These are phyloP conservation scores for Primulina huaijiensis DNA, from an alignment of 257 asterid species.

Conservation along the genomic window DNA sequence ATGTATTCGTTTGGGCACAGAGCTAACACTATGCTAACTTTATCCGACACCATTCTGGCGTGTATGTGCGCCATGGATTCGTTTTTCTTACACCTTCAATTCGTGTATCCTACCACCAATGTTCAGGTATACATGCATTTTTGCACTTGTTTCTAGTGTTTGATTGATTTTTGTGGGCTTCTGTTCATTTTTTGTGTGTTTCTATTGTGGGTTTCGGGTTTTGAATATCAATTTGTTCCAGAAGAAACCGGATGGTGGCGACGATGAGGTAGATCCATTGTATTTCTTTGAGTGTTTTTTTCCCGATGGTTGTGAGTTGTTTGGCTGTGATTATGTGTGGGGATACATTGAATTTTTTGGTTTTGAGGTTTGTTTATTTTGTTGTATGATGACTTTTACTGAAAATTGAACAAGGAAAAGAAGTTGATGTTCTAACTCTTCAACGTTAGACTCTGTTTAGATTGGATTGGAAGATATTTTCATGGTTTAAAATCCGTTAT, in stretches of 20 bases:
- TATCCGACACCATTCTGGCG: constrained; percentile 82
- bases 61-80: constrained; percentile 84
- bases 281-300: no score
- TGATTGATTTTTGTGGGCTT: constrained; percentile 1
- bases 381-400: neutral
- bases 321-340: no score
- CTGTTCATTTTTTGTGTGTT: neutral
- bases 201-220: constrained; percentile 38
- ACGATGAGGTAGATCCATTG: constrained; percentile 57
- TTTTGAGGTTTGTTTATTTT: neutral
- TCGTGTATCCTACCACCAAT: constrained; percentile 62
- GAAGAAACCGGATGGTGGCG: constrained; percentile 80
- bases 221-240: constrained; percentile 82
- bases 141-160: neutral
- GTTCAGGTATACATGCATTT: constrained; percentile 49
- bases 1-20: constrained; percentile 80
- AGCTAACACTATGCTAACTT: constrained; percentile 75
- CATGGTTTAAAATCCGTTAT: no score
- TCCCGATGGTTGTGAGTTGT: no score
- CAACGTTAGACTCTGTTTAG: no score
- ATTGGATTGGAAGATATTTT: no score
- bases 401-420: neutral
- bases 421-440: no score
- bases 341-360: no score
- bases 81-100: constrained; percentile 75